Evolutionary conservation across 2,329 filamentous ascomycete genomes (phyloP).

Genomic region (Fusarium robinianum): DNA sequence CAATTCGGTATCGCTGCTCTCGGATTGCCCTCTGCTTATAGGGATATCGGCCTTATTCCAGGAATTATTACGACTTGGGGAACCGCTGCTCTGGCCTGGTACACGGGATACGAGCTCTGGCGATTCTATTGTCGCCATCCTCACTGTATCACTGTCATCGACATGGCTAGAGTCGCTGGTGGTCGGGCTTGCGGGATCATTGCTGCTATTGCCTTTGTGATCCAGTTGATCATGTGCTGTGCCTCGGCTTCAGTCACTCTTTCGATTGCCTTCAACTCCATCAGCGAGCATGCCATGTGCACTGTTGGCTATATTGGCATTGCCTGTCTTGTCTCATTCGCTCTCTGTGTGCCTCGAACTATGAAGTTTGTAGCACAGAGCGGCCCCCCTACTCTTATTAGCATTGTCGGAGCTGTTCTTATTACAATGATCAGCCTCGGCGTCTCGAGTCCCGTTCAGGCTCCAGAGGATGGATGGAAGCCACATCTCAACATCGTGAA

Average conservation of each 20-base stretch:
- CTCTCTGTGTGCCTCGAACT: conserved; percentile 14
- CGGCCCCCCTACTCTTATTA: conserved; percentile 11
- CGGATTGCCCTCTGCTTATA: conserved; percentile 71
- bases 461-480: conserved; percentile 9
- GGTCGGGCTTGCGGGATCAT: conserved; percentile 10
- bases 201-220: conserved; percentile 10
- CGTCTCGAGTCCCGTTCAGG: conserved; percentile 2
- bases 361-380: conserved; percentile 20
- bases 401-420: conserved; percentile 8
- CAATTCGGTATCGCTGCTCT: conserved; percentile 48
- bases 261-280: conserved; percentile 19
- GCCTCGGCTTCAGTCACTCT: conserved; percentile 16
- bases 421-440: conserved; percentile 22
- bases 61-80: conserved; percentile 69
- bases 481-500: conserved; percentile 11
- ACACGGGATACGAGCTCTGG: conserved; percentile 50
- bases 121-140: conserved; percentile 69
- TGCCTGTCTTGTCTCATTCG: conserved; percentile 4
- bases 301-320: conserved; percentile 15
- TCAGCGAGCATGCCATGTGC: conserved; percentile 14
- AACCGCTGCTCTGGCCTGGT: conserved; percentile 66
- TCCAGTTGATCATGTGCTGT: conserved; percentile 20
- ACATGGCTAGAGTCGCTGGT: conserved; percentile 62
- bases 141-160: conserved; percentile 68
- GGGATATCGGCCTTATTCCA: conserved; percentile 68